phyloP scores from a whole-genome alignment of 1,139 yeast genomes.

The Candida sp. region DNA sequence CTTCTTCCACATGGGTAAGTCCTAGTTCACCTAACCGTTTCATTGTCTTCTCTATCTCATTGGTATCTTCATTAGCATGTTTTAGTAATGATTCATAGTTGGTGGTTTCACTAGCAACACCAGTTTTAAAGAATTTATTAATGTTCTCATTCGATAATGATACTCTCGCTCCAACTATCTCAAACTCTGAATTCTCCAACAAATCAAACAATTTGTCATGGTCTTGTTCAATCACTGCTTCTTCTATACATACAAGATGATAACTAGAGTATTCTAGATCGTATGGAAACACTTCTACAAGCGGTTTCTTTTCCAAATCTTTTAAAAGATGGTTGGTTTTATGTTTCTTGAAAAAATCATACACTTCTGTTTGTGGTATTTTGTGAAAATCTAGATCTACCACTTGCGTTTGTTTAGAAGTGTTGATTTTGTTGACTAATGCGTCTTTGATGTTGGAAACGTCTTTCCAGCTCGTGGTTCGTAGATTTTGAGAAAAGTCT shows the following conservation, averaged over 20 bases:
- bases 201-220: constrained; percentile 20
- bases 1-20: constrained; percentile 23
- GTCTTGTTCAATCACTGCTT: constrained; percentile 15
- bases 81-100: constrained; percentile 17
- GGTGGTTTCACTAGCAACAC: constrained; percentile 1
- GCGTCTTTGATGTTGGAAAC: constrained; percentile 7
- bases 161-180: constrained; percentile 26
- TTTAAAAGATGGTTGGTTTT: constrained; percentile 3
- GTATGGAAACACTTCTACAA: constrained; percentile 23
- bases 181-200: constrained; percentile 20
- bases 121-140: constrained; percentile 11
- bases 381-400: constrained; percentile 4
- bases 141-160: constrained; percentile 14
- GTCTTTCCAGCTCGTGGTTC: constrained; percentile 7
- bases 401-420: constrained; percentile 5
- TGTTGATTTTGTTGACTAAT: constrained; percentile 7
- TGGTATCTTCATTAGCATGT: constrained; percentile 8
- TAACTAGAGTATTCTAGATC: constrained; percentile 27
- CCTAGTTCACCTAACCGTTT: constrained; percentile 25
- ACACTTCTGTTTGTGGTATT: constrained; percentile 1
- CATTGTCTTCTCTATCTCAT: constrained; percentile 1
- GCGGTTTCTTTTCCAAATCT: constrained; percentile 3
- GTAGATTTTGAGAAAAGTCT: constrained; percentile 3
- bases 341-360: constrained; percentile 4
- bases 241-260: constrained; percentile 29